Evolutionary conservation across 768 basidiomycete species (phyloP).

Genomic region (Lactifluus hygrophoroides): DNA sequence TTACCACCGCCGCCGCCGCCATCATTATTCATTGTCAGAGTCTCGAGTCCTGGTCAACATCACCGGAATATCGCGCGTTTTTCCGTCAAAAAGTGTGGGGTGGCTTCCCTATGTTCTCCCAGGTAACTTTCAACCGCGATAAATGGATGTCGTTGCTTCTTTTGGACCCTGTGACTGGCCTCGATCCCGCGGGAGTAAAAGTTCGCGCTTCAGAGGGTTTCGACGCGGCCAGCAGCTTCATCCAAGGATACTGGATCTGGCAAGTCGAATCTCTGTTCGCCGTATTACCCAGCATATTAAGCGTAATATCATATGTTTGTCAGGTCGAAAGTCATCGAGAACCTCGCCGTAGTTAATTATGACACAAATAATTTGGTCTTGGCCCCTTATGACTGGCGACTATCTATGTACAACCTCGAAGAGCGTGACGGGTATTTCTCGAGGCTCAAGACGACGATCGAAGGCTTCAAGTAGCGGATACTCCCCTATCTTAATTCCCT

Average conservation of each 20-base stretch:
- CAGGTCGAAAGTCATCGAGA: constrained; percentile 90
- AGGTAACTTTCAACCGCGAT: constrained; percentile 76
- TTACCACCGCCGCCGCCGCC: not conserved
- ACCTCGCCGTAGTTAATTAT: constrained; percentile 87
- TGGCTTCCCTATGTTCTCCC: constrained; percentile 74
- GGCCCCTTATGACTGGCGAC: constrained; percentile 86
- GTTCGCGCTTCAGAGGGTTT: constrained; percentile 90
- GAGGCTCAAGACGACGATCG: constrained; percentile 70
- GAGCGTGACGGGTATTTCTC: constrained; percentile 87
- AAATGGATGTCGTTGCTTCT: constrained; percentile 87
- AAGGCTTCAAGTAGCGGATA: constrained; percentile 53
- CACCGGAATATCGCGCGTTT: constrained; percentile 74
- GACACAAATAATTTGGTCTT: constrained; percentile 83
- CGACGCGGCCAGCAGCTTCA: constrained; percentile 78
- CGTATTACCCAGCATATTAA: not conserved
- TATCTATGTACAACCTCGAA: constrained; percentile 86
- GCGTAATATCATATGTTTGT: not conserved
- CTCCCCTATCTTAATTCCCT: not conserved
- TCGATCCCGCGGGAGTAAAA: constrained; percentile 80
- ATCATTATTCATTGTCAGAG: no score
- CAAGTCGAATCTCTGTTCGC: constrained; percentile 24
- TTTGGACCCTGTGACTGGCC: constrained; percentile 84
- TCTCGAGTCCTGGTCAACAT: constrained; percentile 90
- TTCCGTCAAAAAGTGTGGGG: constrained; percentile 88
- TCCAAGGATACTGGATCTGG: constrained; percentile 96